Evolutionary conservation across 257 asterid genomes (phyloP), one percentile per base, ranked within the genome.

Genomic region (Nicotiana tabacum): DNA sequence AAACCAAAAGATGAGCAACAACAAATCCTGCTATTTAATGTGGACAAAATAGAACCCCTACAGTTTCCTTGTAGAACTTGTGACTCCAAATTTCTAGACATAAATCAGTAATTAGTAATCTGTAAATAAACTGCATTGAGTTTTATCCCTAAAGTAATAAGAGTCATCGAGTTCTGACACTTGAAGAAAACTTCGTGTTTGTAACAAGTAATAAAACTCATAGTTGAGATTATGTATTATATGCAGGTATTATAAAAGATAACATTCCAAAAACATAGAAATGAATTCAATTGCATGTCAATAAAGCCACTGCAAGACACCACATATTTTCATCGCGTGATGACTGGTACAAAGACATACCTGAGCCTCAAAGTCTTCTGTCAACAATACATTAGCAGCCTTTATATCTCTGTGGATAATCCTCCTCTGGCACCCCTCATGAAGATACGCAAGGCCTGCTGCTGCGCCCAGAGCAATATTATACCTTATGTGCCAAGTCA

Each of bases 361-460:
- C 97, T 92, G 94, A 84, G 98, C 93, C 88, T 96, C 92, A 64
- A 96, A 91, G 70, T 91, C 88, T 88, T 94, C 93, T 4, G 99
- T 92, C 43, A 96, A 93, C 88, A 96, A 88, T 80, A 96, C 89
- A 78, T 96, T 96, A 82, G 98, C 95, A 66, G 98, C 93, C 90
- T 96, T 96, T 81, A 96, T 94, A 86, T 94, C 99, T 86, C 98
- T 88, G 74, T 96, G 99, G 67, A 94, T 91, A 57, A 94, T 96
- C 88, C 99, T 88, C 81, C 99, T 84, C 66, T 93, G 99, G 80
- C 99, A 96, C 29, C 98, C 98, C 87, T 94, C 98, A 46, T 96
- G 99, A 65, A 96, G 99, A 86, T 94, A 96, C 24, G 91, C 82
- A 74, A 96, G 93, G 76, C 99, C 99, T 33, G 91, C 86, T 37